phyloP scores from a whole-genome alignment of 148 eudicot genomes.

The Vaccinium vitisidaea region DNA sequence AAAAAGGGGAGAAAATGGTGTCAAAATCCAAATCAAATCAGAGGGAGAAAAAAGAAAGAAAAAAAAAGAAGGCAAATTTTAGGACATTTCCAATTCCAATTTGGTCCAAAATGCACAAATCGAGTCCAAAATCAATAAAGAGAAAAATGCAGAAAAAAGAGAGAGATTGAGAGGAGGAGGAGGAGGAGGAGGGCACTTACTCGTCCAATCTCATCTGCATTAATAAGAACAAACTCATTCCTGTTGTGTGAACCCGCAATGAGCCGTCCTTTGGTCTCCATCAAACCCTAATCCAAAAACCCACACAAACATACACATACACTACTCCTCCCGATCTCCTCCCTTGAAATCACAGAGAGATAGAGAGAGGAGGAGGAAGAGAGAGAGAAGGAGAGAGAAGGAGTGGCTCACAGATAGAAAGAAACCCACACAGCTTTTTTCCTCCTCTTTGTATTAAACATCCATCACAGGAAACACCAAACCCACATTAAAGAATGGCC shows the following conservation, averaged over 20 bases:
- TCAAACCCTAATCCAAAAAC: constrained; percentile 11
- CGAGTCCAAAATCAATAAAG: constrained; percentile 12
- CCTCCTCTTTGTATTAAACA: constrained; percentile 15
- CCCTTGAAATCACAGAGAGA: constrained; percentile 18
- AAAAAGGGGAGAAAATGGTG: not conserved
- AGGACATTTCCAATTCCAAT: not conserved
- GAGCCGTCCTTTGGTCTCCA: constrained; percentile 67
- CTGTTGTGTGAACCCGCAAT: constrained; percentile 77
- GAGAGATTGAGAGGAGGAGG: not conserved
- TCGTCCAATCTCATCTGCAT: constrained; percentile 76
- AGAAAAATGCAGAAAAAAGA: constrained; percentile 11
- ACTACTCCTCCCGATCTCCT: constrained; percentile 4
- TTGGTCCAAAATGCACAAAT: not conserved
- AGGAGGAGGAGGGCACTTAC: constrained; percentile 28
- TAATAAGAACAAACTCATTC: constrained; percentile 70
- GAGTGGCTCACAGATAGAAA: constrained; percentile 17
- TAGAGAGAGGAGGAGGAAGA: not conserved
- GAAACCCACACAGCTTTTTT: constrained; percentile 2
- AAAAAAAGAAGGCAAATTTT: not conserved
- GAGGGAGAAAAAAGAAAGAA: no score
- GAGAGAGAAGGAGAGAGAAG: constrained; percentile 11
- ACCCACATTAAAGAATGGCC: constrained; percentile 34
- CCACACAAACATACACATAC: constrained; percentile 4
- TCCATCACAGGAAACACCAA: constrained; percentile 32
- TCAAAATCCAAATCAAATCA: not conserved